A percentile compares a stretch with the other conserved stretches of the same genome.
Conservation (phyloP, 306 rosid species). For the Lathyrus oleraceus region DNA sequence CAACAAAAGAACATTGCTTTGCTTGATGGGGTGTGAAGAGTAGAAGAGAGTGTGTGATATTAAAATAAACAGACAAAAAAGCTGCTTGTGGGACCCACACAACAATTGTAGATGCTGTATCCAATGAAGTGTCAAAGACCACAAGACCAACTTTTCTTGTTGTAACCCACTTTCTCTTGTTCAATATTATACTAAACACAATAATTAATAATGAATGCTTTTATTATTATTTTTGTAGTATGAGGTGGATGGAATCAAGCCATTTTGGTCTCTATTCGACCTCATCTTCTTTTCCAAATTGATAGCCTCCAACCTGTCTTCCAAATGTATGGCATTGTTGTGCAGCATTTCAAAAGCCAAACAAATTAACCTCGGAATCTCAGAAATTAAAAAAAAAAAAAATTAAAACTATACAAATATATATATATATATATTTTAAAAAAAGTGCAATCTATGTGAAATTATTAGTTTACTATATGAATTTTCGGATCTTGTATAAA, state of each 20-base stretch:
- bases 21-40: conserved; percentile 11
- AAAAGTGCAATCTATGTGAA: background rate
- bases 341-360: conserved; percentile 31
- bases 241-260: conserved; percentile 25
- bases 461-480: background rate
- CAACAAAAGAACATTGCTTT: conserved; percentile 19
- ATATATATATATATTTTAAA: no score
- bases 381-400: conserved; percentile 17
- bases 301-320: conserved; percentile 63
- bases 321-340: conserved; percentile 47
- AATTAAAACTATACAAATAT: background rate
- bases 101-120: conserved; percentile 43
- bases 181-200: background rate
- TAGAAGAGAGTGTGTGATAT: conserved; percentile 26
- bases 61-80: conserved; percentile 39
- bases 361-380: conserved; percentile 39
- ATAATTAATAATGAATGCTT: background rate
- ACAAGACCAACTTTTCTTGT: conserved; percentile 44
- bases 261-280: conserved; percentile 32
- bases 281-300: conserved; percentile 31
- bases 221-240: background rate
- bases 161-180: conserved; percentile 48
- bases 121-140: conserved; percentile 44
- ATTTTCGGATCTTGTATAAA: background rate
- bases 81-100: conserved; percentile 50